Evolutionary conservation across 2,329 filamentous ascomycete genomes (phyloP).

Genomic region (Xylaria hypoxylon): DNA sequence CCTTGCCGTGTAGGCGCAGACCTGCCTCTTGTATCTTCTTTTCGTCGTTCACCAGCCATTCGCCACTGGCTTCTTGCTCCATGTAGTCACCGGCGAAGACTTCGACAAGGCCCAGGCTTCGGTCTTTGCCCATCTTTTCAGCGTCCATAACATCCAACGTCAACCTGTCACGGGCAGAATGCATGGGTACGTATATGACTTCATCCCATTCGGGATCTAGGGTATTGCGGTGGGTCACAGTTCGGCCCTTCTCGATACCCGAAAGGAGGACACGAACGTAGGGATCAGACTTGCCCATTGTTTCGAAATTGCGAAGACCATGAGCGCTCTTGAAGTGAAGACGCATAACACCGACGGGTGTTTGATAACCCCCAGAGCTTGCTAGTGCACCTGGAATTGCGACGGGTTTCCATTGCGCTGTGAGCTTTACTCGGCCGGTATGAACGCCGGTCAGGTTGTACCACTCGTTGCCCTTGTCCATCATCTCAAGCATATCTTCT

Average conservation of each 20-base stretch:
- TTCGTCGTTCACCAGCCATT: conserved; percentile 81
- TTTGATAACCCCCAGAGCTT: conserved; percentile 88
- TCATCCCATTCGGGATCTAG: conserved; percentile 97
- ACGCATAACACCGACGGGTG: conserved; percentile 93
- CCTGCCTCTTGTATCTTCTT: conserved; percentile 75
- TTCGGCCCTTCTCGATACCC: conserved; percentile 89
- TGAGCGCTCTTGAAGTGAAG: conserved; percentile 88
- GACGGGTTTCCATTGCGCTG: conserved; percentile 94
- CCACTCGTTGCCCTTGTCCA: conserved; percentile 95
- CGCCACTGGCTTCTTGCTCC: conserved; percentile 79
- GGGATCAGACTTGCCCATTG: conserved; percentile 95
- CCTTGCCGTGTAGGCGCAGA: conserved; percentile 79
- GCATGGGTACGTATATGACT: conserved; percentile 91
- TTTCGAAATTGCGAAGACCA: conserved; percentile 90
- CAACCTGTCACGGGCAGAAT: conserved; percentile 84
- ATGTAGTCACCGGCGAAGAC: conserved; percentile 83
- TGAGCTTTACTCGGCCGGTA: conserved; percentile 89
- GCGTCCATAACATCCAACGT: conserved; percentile 96
- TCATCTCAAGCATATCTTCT: conserved; percentile 90
- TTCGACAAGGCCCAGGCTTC: conserved; percentile 85
- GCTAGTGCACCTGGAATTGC: conserved; percentile 81
- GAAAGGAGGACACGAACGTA: conserved; percentile 91
- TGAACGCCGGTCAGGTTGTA: conserved; percentile 86
- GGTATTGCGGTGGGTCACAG: conserved; percentile 96
- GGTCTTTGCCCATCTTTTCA: conserved; percentile 91